Evolutionary conservation across 306 rosid species (phyloP).

Genomic region (Vigna reflexopilosa): DNA sequence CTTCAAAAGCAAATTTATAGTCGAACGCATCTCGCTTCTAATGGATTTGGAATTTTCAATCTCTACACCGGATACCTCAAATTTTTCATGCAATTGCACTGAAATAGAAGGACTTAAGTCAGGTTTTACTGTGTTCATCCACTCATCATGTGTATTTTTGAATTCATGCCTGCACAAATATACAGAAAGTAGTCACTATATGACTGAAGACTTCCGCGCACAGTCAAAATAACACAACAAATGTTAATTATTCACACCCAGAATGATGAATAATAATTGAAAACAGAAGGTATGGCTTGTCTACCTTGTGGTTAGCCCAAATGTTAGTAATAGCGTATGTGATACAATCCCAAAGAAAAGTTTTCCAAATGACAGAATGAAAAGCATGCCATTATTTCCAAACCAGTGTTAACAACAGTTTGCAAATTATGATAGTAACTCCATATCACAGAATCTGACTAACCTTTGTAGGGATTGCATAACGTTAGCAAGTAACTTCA

Average conservation of each 20-base stretch:
- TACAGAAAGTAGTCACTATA: constrained; percentile 32
- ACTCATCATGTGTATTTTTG: constrained; percentile 64
- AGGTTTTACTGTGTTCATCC: constrained; percentile 79
- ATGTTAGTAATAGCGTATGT: constrained; percentile 24
- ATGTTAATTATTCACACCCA: constrained; percentile 21
- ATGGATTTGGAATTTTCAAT: constrained; percentile 68
- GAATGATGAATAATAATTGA: constrained; percentile 30
- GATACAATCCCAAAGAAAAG: constrained; percentile 1
- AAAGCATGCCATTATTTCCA: constrained; percentile 1
- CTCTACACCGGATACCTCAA: constrained; percentile 60
- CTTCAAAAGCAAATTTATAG: constrained; percentile 80
- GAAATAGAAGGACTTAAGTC: constrained; percentile 66
- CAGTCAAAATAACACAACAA: constrained; percentile 26
- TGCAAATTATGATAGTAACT: constrained; percentile 24
- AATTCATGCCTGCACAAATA: constrained; percentile 75
- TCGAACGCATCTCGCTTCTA: constrained; percentile 74
- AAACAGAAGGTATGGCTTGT: constrained; percentile 17
- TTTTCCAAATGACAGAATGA: neutral
- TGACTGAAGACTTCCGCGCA: constrained; percentile 15
- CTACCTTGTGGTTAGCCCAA: neutral
- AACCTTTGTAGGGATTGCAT: constrained; percentile 83
- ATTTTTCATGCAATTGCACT: constrained; percentile 58
- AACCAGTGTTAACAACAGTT: constrained; percentile 12
- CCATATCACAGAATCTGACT: constrained; percentile 36
- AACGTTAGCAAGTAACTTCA: constrained; percentile 63